Evolutionary conservation across 2,329 filamentous ascomycete genomes (phyloP).

Genomic region (Phaeoacremonium minimum): DNA sequence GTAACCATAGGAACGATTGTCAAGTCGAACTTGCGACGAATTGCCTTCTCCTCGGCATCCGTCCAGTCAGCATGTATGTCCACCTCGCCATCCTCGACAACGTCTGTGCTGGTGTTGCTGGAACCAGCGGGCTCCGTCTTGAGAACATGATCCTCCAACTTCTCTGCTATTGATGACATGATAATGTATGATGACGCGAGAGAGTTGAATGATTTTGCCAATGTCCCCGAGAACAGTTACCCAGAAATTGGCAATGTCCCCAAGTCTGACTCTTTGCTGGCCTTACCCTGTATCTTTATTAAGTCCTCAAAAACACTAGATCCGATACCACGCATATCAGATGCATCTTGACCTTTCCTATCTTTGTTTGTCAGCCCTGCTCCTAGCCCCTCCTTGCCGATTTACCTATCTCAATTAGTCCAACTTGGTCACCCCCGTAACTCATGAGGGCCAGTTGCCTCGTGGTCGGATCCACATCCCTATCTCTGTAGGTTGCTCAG

Average conservation of each 20-base stretch:
- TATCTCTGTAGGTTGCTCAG: neutral
- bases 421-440: neutral
- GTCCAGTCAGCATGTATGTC: constrained; percentile 4
- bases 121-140: constrained; percentile 4
- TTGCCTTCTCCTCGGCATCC: constrained; percentile 5
- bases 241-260: no score
- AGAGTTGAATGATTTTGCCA: no score
- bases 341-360: neutral
- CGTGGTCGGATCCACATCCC: constrained; percentile 4
- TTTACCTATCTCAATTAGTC: neutral
- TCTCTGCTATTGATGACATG: constrained; percentile 5
- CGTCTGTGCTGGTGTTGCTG: constrained; percentile 4
- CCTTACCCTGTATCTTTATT: no score
- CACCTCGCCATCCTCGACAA: constrained; percentile 1
- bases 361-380: neutral
- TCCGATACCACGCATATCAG: neutral
- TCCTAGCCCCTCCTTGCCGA: no score
- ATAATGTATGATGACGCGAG: constrained; percentile 1
- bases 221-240: no score
- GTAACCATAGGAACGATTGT: constrained; percentile 5
- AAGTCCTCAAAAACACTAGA: no score
- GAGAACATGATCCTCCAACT: constrained; percentile 2
- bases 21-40: constrained; percentile 7
- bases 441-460: neutral
- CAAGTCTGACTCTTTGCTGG: no score